Evolutionary conservation across 306 rosid species (phyloP), one percentile per base, ranked within the genome.

Genomic region (Lablab purpureus): DNA sequence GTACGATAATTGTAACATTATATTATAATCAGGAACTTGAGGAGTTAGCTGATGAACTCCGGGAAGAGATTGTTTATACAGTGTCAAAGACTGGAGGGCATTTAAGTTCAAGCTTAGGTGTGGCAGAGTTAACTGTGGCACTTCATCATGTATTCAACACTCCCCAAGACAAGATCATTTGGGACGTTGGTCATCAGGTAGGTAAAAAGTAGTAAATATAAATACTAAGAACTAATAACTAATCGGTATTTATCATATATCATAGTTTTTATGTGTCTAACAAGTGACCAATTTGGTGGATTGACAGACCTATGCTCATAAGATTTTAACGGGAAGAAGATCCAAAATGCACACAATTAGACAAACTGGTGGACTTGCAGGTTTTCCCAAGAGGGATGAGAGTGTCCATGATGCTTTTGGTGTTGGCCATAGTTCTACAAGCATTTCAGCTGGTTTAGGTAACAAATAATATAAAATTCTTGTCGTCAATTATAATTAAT

Each of bases 151-250:
- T 91, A 0, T 89, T 91, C 76, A 74, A 64, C 79, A 66, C 88
- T 67, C 96, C 96, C 14, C 82, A 86, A 14, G 96, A 91, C 55
- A 91, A 89, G 77, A 86, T 91, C 67, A 49, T 91, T 70, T 91
- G 93, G 96, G 96, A 91, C 58, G 93, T 91, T 36, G 96, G 93
- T 2, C 96, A 91, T 73, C 96, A 91, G 90, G 92, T 87, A 49
- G 90, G 92, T 85, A 41, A 40, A 40, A 10, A 36, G 37, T 32
- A 32, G 7, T 32, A 5, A 36, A 36, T 36, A 36, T 7, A 7
- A 36, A 36, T 36, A 6, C 0, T 1, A 4, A 36, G 9, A 0
- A 36, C 8, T 7, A 40, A 0, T 40, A 10, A 40, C 0, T 12
- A 43, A 43, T 11, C 1, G 14, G 14, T 36, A 37, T 54, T 73